phyloP scores from a whole-genome alignment of 768 basidiomycete genomes.

The Sistotremastrum suecicum region DNA sequence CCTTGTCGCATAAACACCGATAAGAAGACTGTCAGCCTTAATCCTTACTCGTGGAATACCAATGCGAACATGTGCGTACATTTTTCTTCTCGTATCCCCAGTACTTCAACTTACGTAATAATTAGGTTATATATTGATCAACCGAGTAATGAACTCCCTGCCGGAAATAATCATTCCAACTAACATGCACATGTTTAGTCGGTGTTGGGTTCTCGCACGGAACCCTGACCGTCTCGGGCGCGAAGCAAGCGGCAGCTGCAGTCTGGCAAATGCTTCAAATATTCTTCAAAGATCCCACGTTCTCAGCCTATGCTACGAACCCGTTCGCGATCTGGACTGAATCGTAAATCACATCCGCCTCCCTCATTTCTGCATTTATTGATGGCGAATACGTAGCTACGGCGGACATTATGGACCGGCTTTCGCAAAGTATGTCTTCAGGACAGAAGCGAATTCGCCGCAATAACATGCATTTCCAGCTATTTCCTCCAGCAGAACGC shows the following conservation, averaged over 20 bases:
- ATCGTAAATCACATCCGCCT: conserved; percentile 19
- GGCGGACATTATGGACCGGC: conserved; percentile 27
- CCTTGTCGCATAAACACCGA: conserved; percentile 35
- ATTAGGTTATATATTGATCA: conserved; percentile 43
- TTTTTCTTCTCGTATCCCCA: background rate
- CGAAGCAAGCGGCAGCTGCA: conserved; percentile 38
- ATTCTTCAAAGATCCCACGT: conserved; percentile 40
- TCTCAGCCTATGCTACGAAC: conserved; percentile 29
- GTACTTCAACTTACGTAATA: background rate
- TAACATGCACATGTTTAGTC: conserved; percentile 9
- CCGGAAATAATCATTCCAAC: background rate
- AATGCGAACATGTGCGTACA: conserved; percentile 29
- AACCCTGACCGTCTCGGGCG: conserved; percentile 31
- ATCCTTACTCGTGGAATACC: conserved; percentile 47
- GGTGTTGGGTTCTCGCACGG: conserved; percentile 54
- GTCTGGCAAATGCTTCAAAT: conserved; percentile 53
- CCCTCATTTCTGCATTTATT: conserved; percentile 7
- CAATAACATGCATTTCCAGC: conserved; percentile 4
- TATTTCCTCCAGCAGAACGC: conserved; percentile 47
- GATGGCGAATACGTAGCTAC: conserved; percentile 10
- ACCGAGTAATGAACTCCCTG: conserved; percentile 18
- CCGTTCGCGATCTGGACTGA: conserved; percentile 52
- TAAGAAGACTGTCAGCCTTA: conserved; percentile 30
- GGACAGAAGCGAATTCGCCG: background rate
- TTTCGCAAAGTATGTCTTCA: conserved; percentile 13